Evolutionary conservation across 202 grass and related monocot genomes (phyloP), one percentile per base, ranked within the genome.

Genomic region (Dendrocalamus latiflorus): DNA sequence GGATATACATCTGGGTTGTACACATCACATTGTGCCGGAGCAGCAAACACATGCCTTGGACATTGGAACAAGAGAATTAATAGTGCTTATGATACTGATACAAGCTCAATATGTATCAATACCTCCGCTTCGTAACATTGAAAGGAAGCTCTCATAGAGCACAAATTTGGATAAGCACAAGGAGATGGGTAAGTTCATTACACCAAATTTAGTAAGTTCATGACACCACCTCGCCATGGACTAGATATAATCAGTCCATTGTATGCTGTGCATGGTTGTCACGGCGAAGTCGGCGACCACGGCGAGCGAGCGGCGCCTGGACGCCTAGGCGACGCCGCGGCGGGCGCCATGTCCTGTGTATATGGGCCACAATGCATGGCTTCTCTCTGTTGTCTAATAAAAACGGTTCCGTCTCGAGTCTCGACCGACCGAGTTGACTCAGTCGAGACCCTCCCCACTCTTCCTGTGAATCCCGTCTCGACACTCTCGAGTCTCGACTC

Each of bases 191-290:
- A 16, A 33, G 33, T 28, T 28, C 26, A 28, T 28, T 2, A 30
- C 28, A 30, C 28, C 28, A 30, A 30, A 62, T 62, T 33, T 62
- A 26, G 16, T 74, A 50, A 20, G 16, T 45, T 65, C 13, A 78
- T 22, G 44, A 22, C 43, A 30, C 34, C 16, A 60, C 33, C 2
- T 8, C 30, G 11, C 41, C 50, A 28, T 60, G 13, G 72, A 59
- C 44, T 78, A 42, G 26, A 78, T 73, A 34, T 66, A 75, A 86
- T 49, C 22, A 21, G 64, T 64, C 74, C 58, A 79, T 79, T 16
- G 50, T 33, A 56, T 36, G 16, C 14, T n/a, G n/a, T n/a, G n/a
- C n/a, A n/a, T n/a, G n/a, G n/a, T n/a, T n/a, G n/a, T n/a, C n/a
- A n/a, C n/a, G n/a, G n/a, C n/a, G n/a, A n/a, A n/a, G n/a, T n/a